Evolutionary conservation across 768 basidiomycete species (phyloP).

Genomic region (Suillus clintonianus): DNA sequence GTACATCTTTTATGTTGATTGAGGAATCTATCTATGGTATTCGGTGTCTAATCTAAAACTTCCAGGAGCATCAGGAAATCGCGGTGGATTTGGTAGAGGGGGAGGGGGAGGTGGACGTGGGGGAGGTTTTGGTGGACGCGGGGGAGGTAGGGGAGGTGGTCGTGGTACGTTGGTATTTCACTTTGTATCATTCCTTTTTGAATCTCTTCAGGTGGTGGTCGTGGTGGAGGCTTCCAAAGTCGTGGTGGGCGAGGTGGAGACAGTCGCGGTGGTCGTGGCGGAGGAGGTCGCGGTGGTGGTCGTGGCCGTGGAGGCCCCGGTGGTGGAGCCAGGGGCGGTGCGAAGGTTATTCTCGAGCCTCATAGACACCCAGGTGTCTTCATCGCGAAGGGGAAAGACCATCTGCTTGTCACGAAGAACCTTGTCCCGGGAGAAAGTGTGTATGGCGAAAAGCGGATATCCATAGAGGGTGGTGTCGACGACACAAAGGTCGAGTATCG

Average conservation of each 20-base stretch:
- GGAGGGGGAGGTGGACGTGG: too few relatives aligned
- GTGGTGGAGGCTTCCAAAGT: constrained; percentile 36
- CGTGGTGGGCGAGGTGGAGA: constrained; percentile 39
- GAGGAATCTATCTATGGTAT: not conserved
- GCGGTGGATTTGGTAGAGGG: constrained; percentile 67
- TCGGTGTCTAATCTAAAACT: not conserved
- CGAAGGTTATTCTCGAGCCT: constrained; percentile 91
- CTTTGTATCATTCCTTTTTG: constrained; percentile 7
- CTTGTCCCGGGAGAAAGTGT: constrained; percentile 97
- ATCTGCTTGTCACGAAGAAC: constrained; percentile 96
- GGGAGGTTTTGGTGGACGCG: too few relatives aligned
- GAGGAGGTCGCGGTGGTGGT: constrained; percentile 46
- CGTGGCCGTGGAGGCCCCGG: constrained; percentile 62
- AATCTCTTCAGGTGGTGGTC: constrained; percentile 20
- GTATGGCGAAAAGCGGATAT: constrained; percentile 97
- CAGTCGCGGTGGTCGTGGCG: constrained; percentile 25
- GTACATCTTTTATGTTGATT: not conserved
- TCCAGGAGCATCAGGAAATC: constrained; percentile 66
- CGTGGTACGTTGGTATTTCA: constrained; percentile 30
- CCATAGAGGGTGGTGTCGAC: constrained; percentile 73
- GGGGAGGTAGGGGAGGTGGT: constrained; percentile 45
- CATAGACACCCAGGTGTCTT: constrained; percentile 95
- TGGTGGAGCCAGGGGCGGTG: constrained; percentile 77
- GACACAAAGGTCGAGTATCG: constrained; percentile 93
- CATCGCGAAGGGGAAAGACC: constrained; percentile 97